These are phyloP conservation scores for Phytophthora pluvialis DNA, from an alignment of 352 stramenopile genomes.

Conservation along the genomic window DNA sequence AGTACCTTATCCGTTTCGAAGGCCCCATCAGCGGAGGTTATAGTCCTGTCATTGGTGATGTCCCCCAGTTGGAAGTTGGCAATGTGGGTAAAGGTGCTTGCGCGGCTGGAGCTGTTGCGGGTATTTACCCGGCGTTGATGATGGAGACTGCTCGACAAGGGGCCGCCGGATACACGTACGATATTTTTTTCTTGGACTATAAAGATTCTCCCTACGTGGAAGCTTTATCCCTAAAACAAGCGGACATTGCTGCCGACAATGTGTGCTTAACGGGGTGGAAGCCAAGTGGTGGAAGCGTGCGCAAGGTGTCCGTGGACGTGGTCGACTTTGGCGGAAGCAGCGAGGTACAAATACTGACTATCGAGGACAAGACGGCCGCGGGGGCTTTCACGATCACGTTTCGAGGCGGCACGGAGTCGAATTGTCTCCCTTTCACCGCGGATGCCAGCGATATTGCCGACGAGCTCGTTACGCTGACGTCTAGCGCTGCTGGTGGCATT, in stretches of 20 bases:
- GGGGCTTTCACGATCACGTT: conserved; percentile 64
- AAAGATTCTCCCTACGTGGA: conserved; percentile 34
- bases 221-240: conserved; percentile 42
- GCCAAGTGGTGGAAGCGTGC: conserved; percentile 48
- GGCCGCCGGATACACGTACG: conserved; percentile 65
- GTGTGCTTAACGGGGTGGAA: conserved; percentile 25
- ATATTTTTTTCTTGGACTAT: conserved; percentile 79
- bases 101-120: conserved; percentile 32
- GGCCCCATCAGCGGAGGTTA: conserved; percentile 61
- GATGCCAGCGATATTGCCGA: conserved; percentile 27
- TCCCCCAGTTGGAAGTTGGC: conserved; percentile 54
- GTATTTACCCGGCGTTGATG: conserved; percentile 61
- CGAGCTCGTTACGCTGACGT: conserved; percentile 34
- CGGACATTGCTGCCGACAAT: conserved; percentile 20
- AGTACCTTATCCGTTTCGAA: conserved; percentile 74
- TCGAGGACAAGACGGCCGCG: conserved; percentile 34
- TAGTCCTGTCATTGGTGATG: conserved; percentile 66
- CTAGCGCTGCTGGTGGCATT: conserved; percentile 49
- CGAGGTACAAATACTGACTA: conserved; percentile 61
- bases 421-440: conserved; percentile 50
- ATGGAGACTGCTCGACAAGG: conserved; percentile 76
- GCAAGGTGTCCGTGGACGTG: conserved; percentile 50
- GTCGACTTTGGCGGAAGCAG: conserved; percentile 62
- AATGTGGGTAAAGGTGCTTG: conserved; percentile 60
- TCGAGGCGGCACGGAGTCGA: conserved; percentile 18